Percentiles rank a stretch among this genome's conserved stretches.
phyloP scores from a whole-genome alignment of 805 yeast species.

The Kuraishia hungarica region DNA sequence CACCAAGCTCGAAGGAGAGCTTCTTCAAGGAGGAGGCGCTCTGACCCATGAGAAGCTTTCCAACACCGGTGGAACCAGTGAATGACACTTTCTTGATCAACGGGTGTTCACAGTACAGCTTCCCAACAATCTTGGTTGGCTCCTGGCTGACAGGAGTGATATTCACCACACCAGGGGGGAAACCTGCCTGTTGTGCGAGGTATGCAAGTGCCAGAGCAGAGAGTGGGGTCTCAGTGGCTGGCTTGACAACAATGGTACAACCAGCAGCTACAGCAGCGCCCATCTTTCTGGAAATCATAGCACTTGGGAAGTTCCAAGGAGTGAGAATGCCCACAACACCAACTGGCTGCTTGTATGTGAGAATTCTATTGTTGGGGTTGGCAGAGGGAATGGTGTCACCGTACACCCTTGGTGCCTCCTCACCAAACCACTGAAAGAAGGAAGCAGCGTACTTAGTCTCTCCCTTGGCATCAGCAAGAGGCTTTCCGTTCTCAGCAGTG shows the following conservation, averaged over 20 bases:
- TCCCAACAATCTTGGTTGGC: conserved; percentile 40
- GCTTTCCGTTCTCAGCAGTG: conserved; percentile 70
- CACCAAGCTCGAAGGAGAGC: conserved; percentile 68
- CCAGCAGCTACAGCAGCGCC: conserved; percentile 80
- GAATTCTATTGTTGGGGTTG: conserved; percentile 36
- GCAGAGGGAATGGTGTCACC: conserved; percentile 63
- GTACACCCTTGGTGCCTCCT: conserved; percentile 63
- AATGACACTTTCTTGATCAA: conserved; percentile 60
- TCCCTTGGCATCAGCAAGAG: conserved; percentile 62
- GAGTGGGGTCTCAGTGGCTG: conserved; percentile 70
- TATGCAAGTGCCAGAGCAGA: conserved; percentile 61
- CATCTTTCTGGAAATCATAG: conserved; percentile 67
- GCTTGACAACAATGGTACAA: conserved; percentile 69
- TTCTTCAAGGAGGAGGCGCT: conserved; percentile 58
- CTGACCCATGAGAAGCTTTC: conserved; percentile 57
- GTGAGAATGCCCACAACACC: conserved; percentile 76
- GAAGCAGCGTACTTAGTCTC: conserved; percentile 62
- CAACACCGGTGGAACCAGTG: conserved; percentile 74
- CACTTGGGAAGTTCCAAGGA: conserved; percentile 82
- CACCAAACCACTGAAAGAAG: conserved; percentile 86
- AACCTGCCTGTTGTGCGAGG: conserved; percentile 57
- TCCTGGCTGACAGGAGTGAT: conserved; percentile 41
- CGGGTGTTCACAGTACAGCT: conserved; percentile 45
- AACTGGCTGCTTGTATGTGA: conserved; percentile 63
- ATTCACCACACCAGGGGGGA: conserved; percentile 64